A percentile compares a stretch with the other conserved stretches of the same genome.
Evolutionary conservation across 805 yeast species (phyloP).

Genomic region (Candida gorgasii): DNA sequence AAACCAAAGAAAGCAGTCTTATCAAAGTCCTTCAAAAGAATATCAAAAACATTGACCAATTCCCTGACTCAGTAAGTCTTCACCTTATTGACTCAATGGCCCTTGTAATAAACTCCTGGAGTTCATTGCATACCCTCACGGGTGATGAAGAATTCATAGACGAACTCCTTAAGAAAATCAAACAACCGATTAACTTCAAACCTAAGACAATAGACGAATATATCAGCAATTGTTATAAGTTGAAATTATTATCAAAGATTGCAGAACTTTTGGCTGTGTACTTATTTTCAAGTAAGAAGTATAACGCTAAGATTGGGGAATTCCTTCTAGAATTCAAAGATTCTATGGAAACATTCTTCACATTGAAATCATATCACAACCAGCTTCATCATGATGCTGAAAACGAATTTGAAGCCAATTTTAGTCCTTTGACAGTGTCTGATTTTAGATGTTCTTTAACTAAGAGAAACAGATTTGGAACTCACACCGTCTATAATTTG

Average conservation of each 20-base stretch:
- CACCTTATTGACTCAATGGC: conserved; percentile 73
- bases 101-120: conserved; percentile 75
- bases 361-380: conserved; percentile 48
- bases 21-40: conserved; percentile 56
- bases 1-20: conserved; percentile 37
- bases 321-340: conserved; percentile 41
- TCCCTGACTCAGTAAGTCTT: conserved; percentile 64
- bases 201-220: conserved; percentile 12
- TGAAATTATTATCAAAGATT: conserved; percentile 62
- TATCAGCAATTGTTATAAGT: conserved; percentile 46
- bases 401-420: conserved; percentile 46
- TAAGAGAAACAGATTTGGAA: conserved; percentile 51
- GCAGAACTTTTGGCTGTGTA: conserved; percentile 76
- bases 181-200: conserved; percentile 11
- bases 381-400: conserved; percentile 48
- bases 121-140: conserved; percentile 22
- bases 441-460: conserved; percentile 54
- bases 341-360: conserved; percentile 31
- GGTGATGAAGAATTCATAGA: conserved; percentile 48
- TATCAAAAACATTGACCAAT: conserved; percentile 50
- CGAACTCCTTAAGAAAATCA: conserved; percentile 39
- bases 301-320: conserved; percentile 43
- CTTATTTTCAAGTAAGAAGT: conserved; percentile 55
- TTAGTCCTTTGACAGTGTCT: conserved; percentile 47
- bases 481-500: conserved; percentile 57